Evolutionary conservation across 805 yeast genomes (phyloP).

Genomic region (Zygosaccharomyces rouxii): DNA sequence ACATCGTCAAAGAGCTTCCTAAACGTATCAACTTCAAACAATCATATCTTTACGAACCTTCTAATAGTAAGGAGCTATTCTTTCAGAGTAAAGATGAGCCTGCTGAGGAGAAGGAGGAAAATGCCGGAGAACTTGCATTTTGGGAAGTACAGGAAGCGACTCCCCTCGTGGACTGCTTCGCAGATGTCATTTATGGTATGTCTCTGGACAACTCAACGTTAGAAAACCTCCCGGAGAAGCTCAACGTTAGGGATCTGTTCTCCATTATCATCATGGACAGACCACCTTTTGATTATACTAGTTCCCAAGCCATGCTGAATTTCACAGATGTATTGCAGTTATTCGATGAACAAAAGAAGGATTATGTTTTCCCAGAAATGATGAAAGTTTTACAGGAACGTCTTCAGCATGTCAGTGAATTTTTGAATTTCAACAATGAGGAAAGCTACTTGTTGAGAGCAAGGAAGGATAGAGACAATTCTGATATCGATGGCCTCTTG

Average conservation of each 20-base stretch:
- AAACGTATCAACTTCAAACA: slow-evolving; percentile 38
- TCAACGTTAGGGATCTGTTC: slow-evolving; percentile 44
- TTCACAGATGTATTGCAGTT: slow-evolving; percentile 51
- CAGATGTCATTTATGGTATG: slow-evolving; percentile 46
- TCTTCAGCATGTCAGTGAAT: slow-evolving; percentile 31
- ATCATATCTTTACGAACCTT: slow-evolving; percentile 40
- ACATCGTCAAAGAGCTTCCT: slow-evolving; percentile 46
- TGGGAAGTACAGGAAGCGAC: slow-evolving; percentile 53
- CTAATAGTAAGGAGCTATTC: slow-evolving; percentile 37
- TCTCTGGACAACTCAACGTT: slow-evolving; percentile 50
- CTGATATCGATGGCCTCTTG: slow-evolving; percentile 15
- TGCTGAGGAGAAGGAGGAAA: slow-evolving; percentile 41
- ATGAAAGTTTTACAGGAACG: slow-evolving; percentile 34
- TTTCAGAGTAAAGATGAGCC: slow-evolving; percentile 42
- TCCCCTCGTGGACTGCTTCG: slow-evolving; percentile 46
- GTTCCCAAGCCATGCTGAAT: slow-evolving; percentile 51
- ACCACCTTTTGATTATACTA: slow-evolving; percentile 58
- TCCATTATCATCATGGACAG: slow-evolving; percentile 46
- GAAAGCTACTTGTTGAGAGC: slow-evolving; percentile 29
- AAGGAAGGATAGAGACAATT: slow-evolving; percentile 13
- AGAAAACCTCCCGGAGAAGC: slow-evolving; percentile 36
- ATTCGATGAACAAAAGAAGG: slow-evolving; percentile 52
- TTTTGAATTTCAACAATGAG: slow-evolving; percentile 20
- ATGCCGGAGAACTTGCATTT: slow-evolving; percentile 38
- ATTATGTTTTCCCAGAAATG: slow-evolving; percentile 41